phyloP scores from a whole-genome alignment of 2,329 filamentous ascomycete species.

The Arthrobotrys musiformis region DNA sequence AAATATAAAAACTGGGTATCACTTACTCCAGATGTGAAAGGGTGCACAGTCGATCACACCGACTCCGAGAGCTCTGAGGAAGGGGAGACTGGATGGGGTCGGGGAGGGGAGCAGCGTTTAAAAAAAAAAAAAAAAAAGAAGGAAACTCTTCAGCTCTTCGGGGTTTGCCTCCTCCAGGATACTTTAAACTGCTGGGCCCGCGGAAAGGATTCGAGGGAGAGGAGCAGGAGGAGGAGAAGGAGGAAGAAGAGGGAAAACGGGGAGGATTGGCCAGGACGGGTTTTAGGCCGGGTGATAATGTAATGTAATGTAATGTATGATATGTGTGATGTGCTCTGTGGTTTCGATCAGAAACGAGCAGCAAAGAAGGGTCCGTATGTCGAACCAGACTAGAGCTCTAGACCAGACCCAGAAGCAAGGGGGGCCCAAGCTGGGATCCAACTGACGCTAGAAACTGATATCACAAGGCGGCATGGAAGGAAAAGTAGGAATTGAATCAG shows the following conservation, averaged over 20 bases:
- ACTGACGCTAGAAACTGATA: constrained; percentile 15
- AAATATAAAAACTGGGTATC: constrained; percentile 9
- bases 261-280: constrained; percentile 3
- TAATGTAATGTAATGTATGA: constrained; percentile 13
- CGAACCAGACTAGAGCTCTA: constrained; percentile 7
- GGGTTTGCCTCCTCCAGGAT: neutral
- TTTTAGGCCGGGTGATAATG: constrained; percentile 9
- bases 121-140: neutral
- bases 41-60: neutral
- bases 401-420: constrained; percentile 16
- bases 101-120: neutral
- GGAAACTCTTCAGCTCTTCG: neutral
- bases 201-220: neutral
- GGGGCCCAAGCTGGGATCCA: constrained; percentile 7
- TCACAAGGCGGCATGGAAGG: neutral
- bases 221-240: neutral
- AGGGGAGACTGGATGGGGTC: neutral
- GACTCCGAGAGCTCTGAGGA: neutral
- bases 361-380: constrained; percentile 7
- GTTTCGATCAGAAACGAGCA: no score
- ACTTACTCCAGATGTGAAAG: constrained; percentile 18
- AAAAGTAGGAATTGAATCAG: neutral
- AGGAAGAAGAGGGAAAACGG: neutral
- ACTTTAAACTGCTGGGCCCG: neutral
- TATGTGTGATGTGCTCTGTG: constrained; percentile 32